Conservation (phyloP, 2,329 filamentous ascomycete genomes). For the Ophiostoma tasmaniense region DNA sequence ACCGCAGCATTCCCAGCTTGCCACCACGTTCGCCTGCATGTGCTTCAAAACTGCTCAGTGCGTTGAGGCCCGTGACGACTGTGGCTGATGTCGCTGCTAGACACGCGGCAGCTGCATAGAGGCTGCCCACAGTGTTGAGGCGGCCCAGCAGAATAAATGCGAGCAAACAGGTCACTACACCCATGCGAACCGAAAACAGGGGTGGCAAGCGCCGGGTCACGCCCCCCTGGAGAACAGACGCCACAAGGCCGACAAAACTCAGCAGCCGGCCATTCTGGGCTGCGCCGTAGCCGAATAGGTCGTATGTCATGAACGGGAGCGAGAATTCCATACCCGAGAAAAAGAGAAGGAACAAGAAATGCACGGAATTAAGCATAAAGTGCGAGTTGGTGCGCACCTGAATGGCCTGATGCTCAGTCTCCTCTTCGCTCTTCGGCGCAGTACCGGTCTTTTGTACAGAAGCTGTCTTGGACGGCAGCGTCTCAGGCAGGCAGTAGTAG, state of each 20-base stretch:
- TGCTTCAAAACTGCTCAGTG: constrained; percentile 84
- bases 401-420: constrained; percentile 19
- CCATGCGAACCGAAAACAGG: constrained; percentile 67
- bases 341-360: constrained; percentile 88
- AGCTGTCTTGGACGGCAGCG: constrained; percentile 49
- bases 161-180: constrained; percentile 65
- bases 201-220: constrained; percentile 79
- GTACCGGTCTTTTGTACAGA: constrained; percentile 21
- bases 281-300: constrained; percentile 76
- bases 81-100: constrained; percentile 87
- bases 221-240: constrained; percentile 87
- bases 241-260: constrained; percentile 83
- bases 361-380: constrained; percentile 69
- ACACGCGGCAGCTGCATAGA: constrained; percentile 76
- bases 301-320: constrained; percentile 93
- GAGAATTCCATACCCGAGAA: constrained; percentile 99
- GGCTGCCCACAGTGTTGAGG: constrained; percentile 55
- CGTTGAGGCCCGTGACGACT: constrained; percentile 88
- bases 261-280: constrained; percentile 76
- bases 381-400: constrained; percentile 70
- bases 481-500: constrained; percentile 79
- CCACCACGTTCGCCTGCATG: constrained; percentile 69
- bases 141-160: constrained; percentile 74
- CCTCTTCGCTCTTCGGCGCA: constrained; percentile 68
- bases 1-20: constrained; percentile 75